A percentile compares a stretch with the other conserved stretches of the same genome.
Conservation (phyloP, 805 yeast species). For the Pachysolen tannophilus region DNA sequence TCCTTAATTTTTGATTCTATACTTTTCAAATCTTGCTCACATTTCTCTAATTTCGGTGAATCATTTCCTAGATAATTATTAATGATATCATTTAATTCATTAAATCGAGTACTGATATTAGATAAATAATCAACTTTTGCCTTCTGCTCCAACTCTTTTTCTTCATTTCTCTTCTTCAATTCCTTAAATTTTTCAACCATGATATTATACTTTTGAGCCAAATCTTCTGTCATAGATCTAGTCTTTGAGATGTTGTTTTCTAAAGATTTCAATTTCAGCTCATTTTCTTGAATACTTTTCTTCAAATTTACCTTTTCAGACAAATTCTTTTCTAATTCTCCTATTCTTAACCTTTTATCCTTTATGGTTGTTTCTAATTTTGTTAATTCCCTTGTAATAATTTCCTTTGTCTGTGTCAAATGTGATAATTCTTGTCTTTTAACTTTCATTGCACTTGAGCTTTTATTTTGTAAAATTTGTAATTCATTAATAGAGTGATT, state of each 20-base stretch:
- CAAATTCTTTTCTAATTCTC: conserved; percentile 43
- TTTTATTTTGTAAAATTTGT: conserved; percentile 32
- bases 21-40: conserved; percentile 10
- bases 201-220: not conserved
- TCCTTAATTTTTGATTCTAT: conserved; percentile 14
- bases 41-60: conserved; percentile 10
- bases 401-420: conserved; percentile 35
- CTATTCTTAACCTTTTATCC: conserved; percentile 43
- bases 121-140: not conserved
- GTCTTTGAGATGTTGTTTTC: not conserved
- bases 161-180: not conserved
- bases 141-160: not conserved
- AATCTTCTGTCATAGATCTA: not conserved
- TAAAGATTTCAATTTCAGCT: not conserved
- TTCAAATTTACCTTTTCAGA: conserved; percentile 36
- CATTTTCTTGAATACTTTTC: conserved; percentile 19
- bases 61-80: conserved; percentile 9
- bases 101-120: not conserved
- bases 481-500: conserved; percentile 34
- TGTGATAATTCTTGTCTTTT: conserved; percentile 26
- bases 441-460: conserved; percentile 29
- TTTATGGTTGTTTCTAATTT: conserved; percentile 42
- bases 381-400: conserved; percentile 32
- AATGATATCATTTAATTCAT: conserved; percentile 12
- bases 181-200: not conserved